Base-by-base conservation (phyloP, 2,329 filamentous ascomycete species). In the Diaporthe vexans region DNA sequence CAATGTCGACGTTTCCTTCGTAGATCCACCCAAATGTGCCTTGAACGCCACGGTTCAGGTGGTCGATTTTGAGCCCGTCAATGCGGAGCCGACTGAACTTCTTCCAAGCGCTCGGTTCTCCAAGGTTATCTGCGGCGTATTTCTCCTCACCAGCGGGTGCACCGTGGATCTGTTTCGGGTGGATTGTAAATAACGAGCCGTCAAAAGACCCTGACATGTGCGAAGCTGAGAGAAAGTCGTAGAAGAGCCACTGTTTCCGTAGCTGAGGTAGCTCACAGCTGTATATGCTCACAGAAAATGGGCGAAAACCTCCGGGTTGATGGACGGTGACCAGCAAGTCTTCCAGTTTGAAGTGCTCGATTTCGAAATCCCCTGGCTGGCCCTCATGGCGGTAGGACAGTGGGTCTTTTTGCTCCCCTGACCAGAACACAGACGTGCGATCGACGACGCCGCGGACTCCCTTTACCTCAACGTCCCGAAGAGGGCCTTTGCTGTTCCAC, bases 21-120 rank as follows among this genome's bases (percentile, higher is more conserved):
- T 97, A 94, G 71, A 99, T 99, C 97, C 97, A 99, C 4, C 95
- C 95, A 82, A 99, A 98, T 0, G 96, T 95, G 0, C 97, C 97
- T 76, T 97, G 92, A 24, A 98, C 95, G 33, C 95, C 95, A 56
- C 95, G 91, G 81, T 99, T 99, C 13, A 99, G 88, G 82, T 99
- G 97, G 79, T 98, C 97, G 72, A 99, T 98, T 81, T 93, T 97
- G 13, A 99, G 88, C 0, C 93, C 95, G 80, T 99, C 97, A 74
- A 99, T 97, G 7, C 97, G 91, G 74, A 98, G 91, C 33, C 97
- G 91, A 80, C 93, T 98, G 78, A 98, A 95, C 83, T 98, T 98
- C 84, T 98, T 98, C 96, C 96, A 99, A 0, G 92, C 92, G 74
- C 91, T 91, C 4, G 90, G 85, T 71, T 94, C 92, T 35, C 90